A percentile compares a stretch with the other conserved stretches of the same genome.
phyloP scores from a whole-genome alignment of 2,329 filamentous ascomycete genomes.

The Colletotrichum echinochloae region DNA sequence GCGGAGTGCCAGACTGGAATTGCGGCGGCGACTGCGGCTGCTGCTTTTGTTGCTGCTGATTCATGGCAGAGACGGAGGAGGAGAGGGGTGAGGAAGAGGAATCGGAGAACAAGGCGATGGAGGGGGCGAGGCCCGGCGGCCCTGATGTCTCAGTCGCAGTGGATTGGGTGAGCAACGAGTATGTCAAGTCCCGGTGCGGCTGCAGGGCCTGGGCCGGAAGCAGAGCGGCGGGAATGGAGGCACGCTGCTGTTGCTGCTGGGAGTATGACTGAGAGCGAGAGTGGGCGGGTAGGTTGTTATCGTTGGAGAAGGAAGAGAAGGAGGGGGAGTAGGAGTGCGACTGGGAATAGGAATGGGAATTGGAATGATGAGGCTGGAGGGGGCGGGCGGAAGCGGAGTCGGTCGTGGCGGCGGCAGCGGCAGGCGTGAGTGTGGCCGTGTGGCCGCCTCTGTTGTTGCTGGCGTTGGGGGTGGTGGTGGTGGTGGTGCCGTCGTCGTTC shows the following conservation, averaged over 20 bases:
- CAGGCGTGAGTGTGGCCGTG: constrained; percentile 15
- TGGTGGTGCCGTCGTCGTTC: neutral
- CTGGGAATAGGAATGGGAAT: constrained; percentile 8
- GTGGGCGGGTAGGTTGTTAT: constrained; percentile 4
- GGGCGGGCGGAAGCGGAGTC: constrained; percentile 38
- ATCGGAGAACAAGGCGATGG: constrained; percentile 23
- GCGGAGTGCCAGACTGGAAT: constrained; percentile 50
- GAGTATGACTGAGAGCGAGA: constrained; percentile 25
- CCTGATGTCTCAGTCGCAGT: constrained; percentile 38
- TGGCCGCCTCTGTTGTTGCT: neutral
- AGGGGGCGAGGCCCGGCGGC: constrained; percentile 38
- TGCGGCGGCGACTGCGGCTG: constrained; percentile 52
- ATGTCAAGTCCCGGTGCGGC: constrained; percentile 29
- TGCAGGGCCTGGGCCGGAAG: constrained; percentile 38
- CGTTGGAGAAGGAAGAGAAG: neutral
- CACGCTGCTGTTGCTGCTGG: constrained; percentile 28
- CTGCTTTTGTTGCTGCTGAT: constrained; percentile 39
- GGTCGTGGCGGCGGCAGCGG: constrained; percentile 17
- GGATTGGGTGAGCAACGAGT: constrained; percentile 29
- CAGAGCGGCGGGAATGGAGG: constrained; percentile 36
- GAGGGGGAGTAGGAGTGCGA: constrained; percentile 14
- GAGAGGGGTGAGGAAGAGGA: constrained; percentile 14
- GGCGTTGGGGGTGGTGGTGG: neutral
- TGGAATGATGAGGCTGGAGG: constrained; percentile 29
- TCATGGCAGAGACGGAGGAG: constrained; percentile 34